These are phyloP conservation scores for Fomitopsis palustris DNA, from an alignment of 1,284 basidiomycete species.

Conservation along the genomic window DNA sequence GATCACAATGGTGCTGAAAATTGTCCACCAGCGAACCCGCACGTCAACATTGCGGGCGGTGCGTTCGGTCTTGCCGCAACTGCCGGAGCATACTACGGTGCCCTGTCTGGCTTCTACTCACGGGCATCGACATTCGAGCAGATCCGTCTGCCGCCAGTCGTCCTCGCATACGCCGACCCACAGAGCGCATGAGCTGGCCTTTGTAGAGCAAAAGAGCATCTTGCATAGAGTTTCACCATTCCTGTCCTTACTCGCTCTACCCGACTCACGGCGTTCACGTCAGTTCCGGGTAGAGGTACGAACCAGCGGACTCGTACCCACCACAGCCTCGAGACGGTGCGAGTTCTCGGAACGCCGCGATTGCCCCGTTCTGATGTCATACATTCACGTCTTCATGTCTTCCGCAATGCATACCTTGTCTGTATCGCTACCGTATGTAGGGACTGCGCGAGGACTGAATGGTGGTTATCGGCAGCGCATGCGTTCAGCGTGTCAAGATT, in stretches of 20 bases:
- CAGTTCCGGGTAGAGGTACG: neutral
- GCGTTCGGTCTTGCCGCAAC: conserved; percentile 9
- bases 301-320: neutral
- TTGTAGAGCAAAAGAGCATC: neutral
- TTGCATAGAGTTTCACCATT: neutral
- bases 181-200: conserved; percentile 1
- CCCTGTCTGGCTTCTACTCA: conserved; percentile 7
- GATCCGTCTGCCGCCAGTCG: conserved; percentile 8
- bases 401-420: neutral
- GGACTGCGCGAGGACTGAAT: neutral
- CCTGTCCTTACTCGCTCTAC: neutral
- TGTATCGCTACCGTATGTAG: neutral
- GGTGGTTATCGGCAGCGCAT: neutral
- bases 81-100: conserved; percentile 9
- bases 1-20: neutral
- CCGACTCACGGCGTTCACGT: neutral
- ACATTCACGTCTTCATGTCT: neutral
- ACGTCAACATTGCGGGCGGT: conserved; percentile 7
- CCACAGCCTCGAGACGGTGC: neutral
- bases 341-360: neutral
- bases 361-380: neutral
- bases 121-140: conserved; percentile 7
- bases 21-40: conserved; percentile 3
- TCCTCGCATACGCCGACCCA: conserved; percentile 9
- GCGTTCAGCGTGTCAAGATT: neutral